phyloP scores from a whole-genome alignment of 495 filamentous ascomycete genomes.

The Tuber calosporum region DNA sequence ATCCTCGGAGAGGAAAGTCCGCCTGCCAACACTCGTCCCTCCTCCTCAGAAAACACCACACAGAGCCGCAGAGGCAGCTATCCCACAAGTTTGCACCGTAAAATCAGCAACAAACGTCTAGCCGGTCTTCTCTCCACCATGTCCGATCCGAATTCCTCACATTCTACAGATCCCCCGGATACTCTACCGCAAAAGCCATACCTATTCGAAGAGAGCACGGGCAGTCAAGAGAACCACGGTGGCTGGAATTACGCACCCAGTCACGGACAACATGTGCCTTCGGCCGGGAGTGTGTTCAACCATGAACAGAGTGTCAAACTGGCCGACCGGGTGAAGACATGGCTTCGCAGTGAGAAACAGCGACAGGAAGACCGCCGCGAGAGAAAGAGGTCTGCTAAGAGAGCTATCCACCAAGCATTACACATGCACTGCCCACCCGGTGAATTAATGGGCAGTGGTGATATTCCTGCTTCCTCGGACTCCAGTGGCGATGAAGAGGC shows the following conservation, averaged over 20 bases:
- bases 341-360: slow-evolving; percentile 24
- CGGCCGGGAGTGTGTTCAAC: background rate
- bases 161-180: background rate
- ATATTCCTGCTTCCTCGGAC: slow-evolving; percentile 6
- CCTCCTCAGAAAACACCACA: background rate
- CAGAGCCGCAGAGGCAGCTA: background rate
- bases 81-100: slow-evolving; percentile 21
- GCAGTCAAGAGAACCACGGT: background rate
- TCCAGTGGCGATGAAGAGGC: slow-evolving; percentile 30
- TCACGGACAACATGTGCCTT: background rate
- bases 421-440: background rate
- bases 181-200: background rate
- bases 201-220: background rate
- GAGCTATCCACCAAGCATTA: slow-evolving; percentile 3
- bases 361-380: slow-evolving; percentile 26
- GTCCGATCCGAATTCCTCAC: background rate
- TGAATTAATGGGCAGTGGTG: background rate
- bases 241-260: background rate
- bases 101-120: slow-evolving; percentile 24
- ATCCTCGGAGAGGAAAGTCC: slow-evolving; percentile 9
- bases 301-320: background rate
- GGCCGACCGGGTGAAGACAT: slow-evolving; percentile 22
- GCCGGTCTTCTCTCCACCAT: slow-evolving; percentile 23
- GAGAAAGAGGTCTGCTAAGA: slow-evolving; percentile 21
- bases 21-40: background rate